These are phyloP conservation scores for Piromyces sp. DNA, from an alignment of 192 early-diverging fungal genomes.

Conservation along the genomic window DNA sequence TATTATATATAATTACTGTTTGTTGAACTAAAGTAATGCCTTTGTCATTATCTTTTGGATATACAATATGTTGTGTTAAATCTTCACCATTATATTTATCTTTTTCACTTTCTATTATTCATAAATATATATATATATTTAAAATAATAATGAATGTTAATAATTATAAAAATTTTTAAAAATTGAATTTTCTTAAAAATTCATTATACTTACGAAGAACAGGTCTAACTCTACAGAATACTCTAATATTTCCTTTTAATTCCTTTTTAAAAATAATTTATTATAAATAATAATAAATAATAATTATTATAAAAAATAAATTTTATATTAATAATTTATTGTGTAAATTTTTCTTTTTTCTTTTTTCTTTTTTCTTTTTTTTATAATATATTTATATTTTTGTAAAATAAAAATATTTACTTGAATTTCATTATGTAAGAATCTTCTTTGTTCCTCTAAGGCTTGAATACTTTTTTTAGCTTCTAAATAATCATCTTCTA, in stretches of 20 bases:
- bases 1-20: background rate
- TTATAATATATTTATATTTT: too few relatives aligned
- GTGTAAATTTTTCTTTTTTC: too few relatives aligned
- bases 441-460: background rate
- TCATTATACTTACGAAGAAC: slow-evolving; percentile 16
- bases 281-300: too few relatives aligned
- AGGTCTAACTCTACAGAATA: slow-evolving; percentile 88
- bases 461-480: background rate
- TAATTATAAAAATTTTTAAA: too few relatives aligned
- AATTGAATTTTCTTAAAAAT: too few relatives aligned
- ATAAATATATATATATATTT: too few relatives aligned
- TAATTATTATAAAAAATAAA: too few relatives aligned
- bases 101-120: slow-evolving; percentile 7
- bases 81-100: slow-evolving; percentile 3
- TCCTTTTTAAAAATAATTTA: slow-evolving; percentile 20
- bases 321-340: too few relatives aligned
- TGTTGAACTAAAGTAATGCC: background rate
- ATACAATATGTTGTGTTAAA: slow-evolving; percentile 4
- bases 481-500: background rate
- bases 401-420: background rate
- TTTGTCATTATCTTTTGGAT: slow-evolving; percentile 5
- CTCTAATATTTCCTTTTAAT: slow-evolving; percentile 91
- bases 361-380: too few relatives aligned
- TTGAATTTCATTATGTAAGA: background rate
- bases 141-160: too few relatives aligned